These are phyloP conservation scores for Blastobotrys americana DNA, from an alignment of 805 yeast genomes.

Conservation along the genomic window DNA sequence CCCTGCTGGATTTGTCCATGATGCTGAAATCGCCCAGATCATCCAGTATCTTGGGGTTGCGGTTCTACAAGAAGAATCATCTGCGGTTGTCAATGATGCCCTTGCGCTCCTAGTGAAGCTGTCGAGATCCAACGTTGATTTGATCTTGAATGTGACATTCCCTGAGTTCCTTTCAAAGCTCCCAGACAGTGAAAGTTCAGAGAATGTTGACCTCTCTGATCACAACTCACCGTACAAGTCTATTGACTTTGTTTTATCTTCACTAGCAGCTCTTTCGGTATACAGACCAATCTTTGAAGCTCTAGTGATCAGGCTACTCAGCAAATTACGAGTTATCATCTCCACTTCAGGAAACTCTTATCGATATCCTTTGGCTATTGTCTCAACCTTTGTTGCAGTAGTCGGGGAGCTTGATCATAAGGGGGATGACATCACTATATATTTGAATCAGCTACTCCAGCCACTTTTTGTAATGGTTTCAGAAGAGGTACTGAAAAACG, in stretches of 20 bases:
- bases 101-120: slow-evolving; percentile 48
- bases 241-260: slow-evolving; percentile 25
- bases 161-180: slow-evolving; percentile 46
- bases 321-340: slow-evolving; percentile 25
- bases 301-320: slow-evolving; percentile 34
- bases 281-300: slow-evolving; percentile 33
- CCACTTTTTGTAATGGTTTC: slow-evolving; percentile 15
- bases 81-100: slow-evolving; percentile 46
- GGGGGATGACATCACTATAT: slow-evolving; percentile 18
- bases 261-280: slow-evolving; percentile 30
- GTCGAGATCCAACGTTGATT: slow-evolving; percentile 30
- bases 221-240: slow-evolving; percentile 7
- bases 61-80: slow-evolving; percentile 45
- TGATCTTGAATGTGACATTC: slow-evolving; percentile 39
- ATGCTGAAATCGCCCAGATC: slow-evolving; percentile 53
- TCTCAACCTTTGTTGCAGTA: slow-evolving; percentile 26
- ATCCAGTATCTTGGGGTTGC: slow-evolving; percentile 59
- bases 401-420: slow-evolving; percentile 7
- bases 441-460: slow-evolving; percentile 15
- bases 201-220: neutral
- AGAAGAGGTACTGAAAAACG: neutral
- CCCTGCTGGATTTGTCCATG: slow-evolving; percentile 35
- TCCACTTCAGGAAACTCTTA: slow-evolving; percentile 8
- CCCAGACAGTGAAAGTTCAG: slow-evolving; percentile 36
- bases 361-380: slow-evolving; percentile 20